phyloP scores from a whole-genome alignment of 2,329 filamentous ascomycete genomes.

The Paecilomyces fulvus region DNA sequence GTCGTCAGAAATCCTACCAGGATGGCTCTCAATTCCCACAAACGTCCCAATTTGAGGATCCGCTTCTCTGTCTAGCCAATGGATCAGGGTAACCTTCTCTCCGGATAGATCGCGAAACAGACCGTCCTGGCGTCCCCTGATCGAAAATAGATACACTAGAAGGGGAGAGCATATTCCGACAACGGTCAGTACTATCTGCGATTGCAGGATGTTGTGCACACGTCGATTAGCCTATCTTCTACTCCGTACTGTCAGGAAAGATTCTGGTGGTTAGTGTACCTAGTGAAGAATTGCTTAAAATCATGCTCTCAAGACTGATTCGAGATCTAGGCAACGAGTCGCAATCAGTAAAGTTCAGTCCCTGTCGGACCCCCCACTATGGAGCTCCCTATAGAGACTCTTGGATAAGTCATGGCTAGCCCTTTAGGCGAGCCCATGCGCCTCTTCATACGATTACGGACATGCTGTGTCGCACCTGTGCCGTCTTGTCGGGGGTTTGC shows the following conservation, averaged over 20 bases:
- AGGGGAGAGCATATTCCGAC: not conserved
- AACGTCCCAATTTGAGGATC: not conserved
- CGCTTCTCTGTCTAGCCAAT: not conserved
- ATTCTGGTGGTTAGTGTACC: not conserved
- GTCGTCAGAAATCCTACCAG: not conserved
- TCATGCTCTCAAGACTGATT: not conserved
- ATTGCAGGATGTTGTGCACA: not conserved
- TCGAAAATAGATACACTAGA: not conserved
- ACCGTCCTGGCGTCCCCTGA: not conserved
- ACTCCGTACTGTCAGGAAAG: not conserved
- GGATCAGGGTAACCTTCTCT: not conserved
- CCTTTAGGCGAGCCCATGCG: not conserved
- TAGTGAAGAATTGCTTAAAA: not conserved
- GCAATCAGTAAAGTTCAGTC: not conserved
- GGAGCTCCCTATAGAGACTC: not conserved
- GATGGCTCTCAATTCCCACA: not conserved
- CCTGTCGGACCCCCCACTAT: not conserved
- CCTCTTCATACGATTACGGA: not conserved
- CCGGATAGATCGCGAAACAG: not conserved
- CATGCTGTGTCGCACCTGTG: not conserved
- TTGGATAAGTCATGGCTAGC: not conserved
- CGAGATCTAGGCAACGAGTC: not conserved
- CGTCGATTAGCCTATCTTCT: too few relatives aligned
- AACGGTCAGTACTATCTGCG: not conserved
- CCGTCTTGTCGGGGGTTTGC: not conserved